A percentile compares a stretch with the other conserved stretches of the same genome.
Evolutionary conservation across 2,329 filamentous ascomycete species (phyloP).

Genomic region (Seiridium cupressi): DNA sequence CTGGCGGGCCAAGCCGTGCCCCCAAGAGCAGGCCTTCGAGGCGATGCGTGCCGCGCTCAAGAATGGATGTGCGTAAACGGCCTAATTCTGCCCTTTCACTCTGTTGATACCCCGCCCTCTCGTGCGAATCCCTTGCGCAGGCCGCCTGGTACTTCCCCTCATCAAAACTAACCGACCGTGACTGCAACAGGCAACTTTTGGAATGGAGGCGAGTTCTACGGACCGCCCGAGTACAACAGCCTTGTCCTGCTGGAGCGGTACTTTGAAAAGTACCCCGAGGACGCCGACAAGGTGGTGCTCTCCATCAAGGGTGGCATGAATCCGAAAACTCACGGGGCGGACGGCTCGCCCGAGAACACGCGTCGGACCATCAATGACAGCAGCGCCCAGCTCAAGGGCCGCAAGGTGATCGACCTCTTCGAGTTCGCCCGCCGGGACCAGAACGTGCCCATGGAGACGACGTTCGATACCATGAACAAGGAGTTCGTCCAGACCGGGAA

Average conservation of each 20-base stretch:
- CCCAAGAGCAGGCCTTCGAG: constrained; percentile 8
- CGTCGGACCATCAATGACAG: constrained; percentile 51
- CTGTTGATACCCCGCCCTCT: background rate
- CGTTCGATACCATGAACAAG: constrained; percentile 20
- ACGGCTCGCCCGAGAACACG: constrained; percentile 46
- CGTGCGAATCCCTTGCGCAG: background rate
- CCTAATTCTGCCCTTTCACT: constrained; percentile 25
- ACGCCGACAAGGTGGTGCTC: constrained; percentile 52
- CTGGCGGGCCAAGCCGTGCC: background rate
- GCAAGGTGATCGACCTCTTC: constrained; percentile 52
- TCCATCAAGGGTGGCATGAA: constrained; percentile 52
- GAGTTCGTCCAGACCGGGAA: constrained; percentile 33
- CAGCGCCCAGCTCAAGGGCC: constrained; percentile 35
- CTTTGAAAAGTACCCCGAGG: constrained; percentile 53
- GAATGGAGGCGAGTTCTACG: constrained; percentile 36
- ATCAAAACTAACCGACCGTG: background rate
- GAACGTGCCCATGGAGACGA: constrained; percentile 42
- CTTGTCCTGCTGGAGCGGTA: constrained; percentile 52
- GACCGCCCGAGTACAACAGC: constrained; percentile 47
- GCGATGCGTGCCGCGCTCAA: constrained; percentile 12
- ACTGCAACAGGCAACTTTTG: background rate
- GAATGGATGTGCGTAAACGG: constrained; percentile 17
- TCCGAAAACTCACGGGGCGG: constrained; percentile 21
- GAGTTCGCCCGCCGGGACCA: constrained; percentile 40
- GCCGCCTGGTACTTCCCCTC: background rate